Evolutionary conservation across 2,329 filamentous ascomycete species (phyloP).

Genomic region (Nemania serpens): DNA sequence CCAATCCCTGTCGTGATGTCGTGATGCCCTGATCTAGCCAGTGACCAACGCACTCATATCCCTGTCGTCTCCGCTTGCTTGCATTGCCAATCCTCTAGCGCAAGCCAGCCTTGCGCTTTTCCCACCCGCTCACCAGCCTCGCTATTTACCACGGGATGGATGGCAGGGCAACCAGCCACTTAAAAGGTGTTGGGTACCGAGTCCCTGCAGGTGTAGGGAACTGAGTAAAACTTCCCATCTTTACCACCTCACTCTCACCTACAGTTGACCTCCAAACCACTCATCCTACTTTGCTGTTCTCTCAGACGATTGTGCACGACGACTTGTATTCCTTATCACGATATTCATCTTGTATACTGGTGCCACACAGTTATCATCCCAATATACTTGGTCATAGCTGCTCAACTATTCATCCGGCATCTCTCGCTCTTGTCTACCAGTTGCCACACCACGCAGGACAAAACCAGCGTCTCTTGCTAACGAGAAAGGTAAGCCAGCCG

Average conservation of each 20-base stretch:
- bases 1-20: not conserved
- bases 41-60: not conserved
- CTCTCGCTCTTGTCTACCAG: not conserved
- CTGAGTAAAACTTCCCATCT: conserved; percentile 12
- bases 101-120: conserved; percentile 41
- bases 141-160: conserved; percentile 46
- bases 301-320: not conserved
- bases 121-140: conserved; percentile 40
- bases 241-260: not conserved
- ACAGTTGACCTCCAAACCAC: too few relatives aligned
- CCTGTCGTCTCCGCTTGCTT: conserved; percentile 12
- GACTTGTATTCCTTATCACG: not conserved
- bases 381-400: not conserved
- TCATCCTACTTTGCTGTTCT: not conserved
- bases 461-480: not conserved
- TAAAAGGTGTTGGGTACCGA: conserved; percentile 42
- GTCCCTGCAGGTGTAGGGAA: not conserved
- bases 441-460: not conserved
- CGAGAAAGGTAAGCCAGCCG: conserved; percentile 2
- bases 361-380: not conserved
- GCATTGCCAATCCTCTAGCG: not conserved
- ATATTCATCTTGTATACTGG: not conserved
- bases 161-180: conserved; percentile 54
- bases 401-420: not conserved
- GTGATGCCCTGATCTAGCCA: not conserved